These are phyloP conservation scores for Cladosporium phlei DNA, from an alignment of 2,329 filamentous ascomycete species.

Conservation along the genomic window DNA sequence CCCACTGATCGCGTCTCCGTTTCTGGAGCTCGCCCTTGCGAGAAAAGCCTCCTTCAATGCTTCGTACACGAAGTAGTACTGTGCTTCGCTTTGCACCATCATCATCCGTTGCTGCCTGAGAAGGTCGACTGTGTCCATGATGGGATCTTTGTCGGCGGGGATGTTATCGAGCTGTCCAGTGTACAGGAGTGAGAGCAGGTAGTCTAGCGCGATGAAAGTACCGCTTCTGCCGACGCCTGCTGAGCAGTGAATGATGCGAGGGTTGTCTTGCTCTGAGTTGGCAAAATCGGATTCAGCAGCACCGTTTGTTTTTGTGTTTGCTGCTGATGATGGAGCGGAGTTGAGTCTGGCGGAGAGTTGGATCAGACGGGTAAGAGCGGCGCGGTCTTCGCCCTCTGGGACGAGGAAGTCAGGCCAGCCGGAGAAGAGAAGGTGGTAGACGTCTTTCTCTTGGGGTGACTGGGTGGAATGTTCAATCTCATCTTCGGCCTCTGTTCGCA, in stretches of 20 bases:
- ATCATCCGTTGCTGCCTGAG: slow-evolving; percentile 83
- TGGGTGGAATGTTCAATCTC: too few relatives aligned
- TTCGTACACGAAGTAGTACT: slow-evolving; percentile 85
- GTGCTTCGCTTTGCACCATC: slow-evolving; percentile 88
- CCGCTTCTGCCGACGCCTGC: slow-evolving; percentile 91
- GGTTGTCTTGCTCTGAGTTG: slow-evolving; percentile 47
- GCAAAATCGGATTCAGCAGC: slow-evolving; percentile 26
- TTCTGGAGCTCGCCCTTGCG: slow-evolving; percentile 36
- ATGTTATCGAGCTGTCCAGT: slow-evolving; percentile 59
- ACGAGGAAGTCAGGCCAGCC: slow-evolving; percentile 90
- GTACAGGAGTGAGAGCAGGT: slow-evolving; percentile 76
- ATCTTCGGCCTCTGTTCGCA: slow-evolving; percentile 40
- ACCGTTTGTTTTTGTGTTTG: slow-evolving; percentile 16
- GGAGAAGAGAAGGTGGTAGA: slow-evolving; percentile 82
- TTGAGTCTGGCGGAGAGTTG: slow-evolving; percentile 58
- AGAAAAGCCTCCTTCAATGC: slow-evolving; percentile 72
- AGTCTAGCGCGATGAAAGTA: slow-evolving; percentile 94
- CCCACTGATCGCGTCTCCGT: neutral
- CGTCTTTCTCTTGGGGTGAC: slow-evolving; percentile 54
- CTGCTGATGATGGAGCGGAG: slow-evolving; percentile 27
- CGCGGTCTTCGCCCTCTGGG: slow-evolving; percentile 63
- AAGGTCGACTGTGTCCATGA: slow-evolving; percentile 73
- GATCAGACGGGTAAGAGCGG: slow-evolving; percentile 66
- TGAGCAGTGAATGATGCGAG: slow-evolving; percentile 68
- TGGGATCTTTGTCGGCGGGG: slow-evolving; percentile 56